Conservation (phyloP, 768 basidiomycete species). For the Boletus rubropictus region DNA sequence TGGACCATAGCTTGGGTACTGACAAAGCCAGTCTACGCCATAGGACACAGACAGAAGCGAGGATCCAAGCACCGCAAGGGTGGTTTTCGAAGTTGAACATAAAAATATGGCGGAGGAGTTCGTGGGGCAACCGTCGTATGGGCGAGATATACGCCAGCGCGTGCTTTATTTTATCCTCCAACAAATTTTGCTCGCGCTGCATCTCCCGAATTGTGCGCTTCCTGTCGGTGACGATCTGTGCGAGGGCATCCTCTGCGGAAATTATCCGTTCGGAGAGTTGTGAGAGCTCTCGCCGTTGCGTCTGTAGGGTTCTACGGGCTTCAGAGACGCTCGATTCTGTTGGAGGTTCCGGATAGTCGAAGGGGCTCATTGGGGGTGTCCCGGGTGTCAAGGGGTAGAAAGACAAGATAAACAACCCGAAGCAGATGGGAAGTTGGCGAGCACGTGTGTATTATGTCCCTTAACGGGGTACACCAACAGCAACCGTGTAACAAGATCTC, state of each 20-base stretch:
- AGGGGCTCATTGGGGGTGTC: slow-evolving; percentile 26
- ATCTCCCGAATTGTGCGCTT: slow-evolving; percentile 50
- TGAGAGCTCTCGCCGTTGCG: slow-evolving; percentile 22
- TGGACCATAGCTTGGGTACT: slow-evolving; percentile 73
- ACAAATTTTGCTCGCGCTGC: slow-evolving; percentile 39
- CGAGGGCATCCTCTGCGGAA: slow-evolving; percentile 49
- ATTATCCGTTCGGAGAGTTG: slow-evolving; percentile 44
- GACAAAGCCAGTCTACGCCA: slow-evolving; percentile 63
- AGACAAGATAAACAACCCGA: slow-evolving; percentile 8
- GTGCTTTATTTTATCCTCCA: slow-evolving; percentile 45
- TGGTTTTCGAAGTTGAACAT: slow-evolving; percentile 61
- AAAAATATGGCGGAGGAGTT: slow-evolving; percentile 72
- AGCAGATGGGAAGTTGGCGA: slow-evolving; percentile 21
- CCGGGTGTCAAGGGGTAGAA: slow-evolving; percentile 10
- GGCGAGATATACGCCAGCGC: slow-evolving; percentile 67
- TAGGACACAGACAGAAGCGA: slow-evolving; percentile 58
- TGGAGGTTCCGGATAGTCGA: slow-evolving; percentile 50
- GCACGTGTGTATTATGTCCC: slow-evolving; percentile 20
- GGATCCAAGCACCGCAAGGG: slow-evolving; percentile 71
- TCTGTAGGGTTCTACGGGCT: slow-evolving; percentile 44
- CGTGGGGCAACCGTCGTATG: slow-evolving; percentile 62
- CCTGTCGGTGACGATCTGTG: slow-evolving; percentile 52
- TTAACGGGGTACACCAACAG: slow-evolving; percentile 9
- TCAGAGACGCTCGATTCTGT: slow-evolving; percentile 47
- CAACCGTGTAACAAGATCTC: slow-evolving; percentile 24